phyloP scores from a whole-genome alignment of 306 rosid genomes.

The Pueraria montana region DNA sequence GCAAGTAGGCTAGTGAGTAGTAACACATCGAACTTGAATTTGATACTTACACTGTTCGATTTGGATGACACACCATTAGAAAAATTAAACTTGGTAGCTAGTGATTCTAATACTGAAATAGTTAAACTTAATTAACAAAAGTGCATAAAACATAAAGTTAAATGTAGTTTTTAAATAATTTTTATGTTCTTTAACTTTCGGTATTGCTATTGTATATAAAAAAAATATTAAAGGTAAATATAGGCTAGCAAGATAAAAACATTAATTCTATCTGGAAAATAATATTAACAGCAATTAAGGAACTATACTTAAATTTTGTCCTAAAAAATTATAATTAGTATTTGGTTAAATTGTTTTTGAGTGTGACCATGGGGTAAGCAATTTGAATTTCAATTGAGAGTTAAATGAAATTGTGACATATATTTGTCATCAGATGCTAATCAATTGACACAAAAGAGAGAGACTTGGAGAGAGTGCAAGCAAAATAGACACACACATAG shows the following conservation, averaged over 20 bases:
- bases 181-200: not conserved
- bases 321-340: not conserved
- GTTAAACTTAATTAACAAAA: not conserved
- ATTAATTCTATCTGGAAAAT: no score
- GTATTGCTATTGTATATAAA: no score
- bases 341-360: not conserved
- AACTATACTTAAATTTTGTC: not conserved
- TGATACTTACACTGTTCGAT: constrained; percentile 6
- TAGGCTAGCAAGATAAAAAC: no score
- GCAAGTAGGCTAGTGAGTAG: not conserved
- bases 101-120: not conserved
- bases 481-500: constrained; percentile 9
- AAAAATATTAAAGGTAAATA: no score
- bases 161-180: not conserved
- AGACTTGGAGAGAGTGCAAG: not conserved
- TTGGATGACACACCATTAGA: not conserved
- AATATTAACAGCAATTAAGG: not conserved
- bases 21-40: not conserved
- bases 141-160: not conserved
- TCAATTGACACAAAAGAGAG: constrained; percentile 17
- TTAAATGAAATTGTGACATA: not conserved
- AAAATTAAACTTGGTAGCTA: not conserved
- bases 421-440: constrained; percentile 26
- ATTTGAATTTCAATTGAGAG: not conserved
- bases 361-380: not conserved